Evolutionary conservation across 1,284 basidiomycete species (phyloP).

Genomic region (Ceratobasidium sp.): DNA sequence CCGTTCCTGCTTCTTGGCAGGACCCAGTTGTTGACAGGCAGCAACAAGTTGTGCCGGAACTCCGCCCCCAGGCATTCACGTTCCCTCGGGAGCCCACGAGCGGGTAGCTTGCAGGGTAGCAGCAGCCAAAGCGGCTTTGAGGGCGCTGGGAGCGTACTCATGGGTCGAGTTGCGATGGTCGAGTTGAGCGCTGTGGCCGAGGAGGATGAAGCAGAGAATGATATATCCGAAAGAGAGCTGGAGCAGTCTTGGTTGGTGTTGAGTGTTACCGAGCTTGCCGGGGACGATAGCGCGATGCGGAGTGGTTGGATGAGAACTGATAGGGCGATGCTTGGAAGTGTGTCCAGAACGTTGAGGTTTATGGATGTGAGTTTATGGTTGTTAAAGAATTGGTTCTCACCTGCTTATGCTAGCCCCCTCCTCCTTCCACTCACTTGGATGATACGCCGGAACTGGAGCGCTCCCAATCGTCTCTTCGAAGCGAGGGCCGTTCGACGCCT

Average conservation of each 20-base stretch:
- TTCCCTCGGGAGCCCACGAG: slow-evolving; percentile 36
- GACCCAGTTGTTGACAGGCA: slow-evolving; percentile 24
- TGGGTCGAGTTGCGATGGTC: slow-evolving; percentile 24
- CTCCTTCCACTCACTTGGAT: slow-evolving; percentile 11
- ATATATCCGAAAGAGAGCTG: slow-evolving; percentile 70
- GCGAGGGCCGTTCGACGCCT: background rate
- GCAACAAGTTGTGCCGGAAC: slow-evolving; percentile 49
- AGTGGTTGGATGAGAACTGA: slow-evolving; percentile 21
- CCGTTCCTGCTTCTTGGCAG: background rate
- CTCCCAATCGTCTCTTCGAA: slow-evolving; percentile 3
- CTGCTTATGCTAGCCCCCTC: background rate
- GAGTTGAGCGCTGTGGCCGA: slow-evolving; percentile 46
- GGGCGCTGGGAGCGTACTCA: slow-evolving; percentile 28
- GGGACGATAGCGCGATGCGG: slow-evolving; percentile 29
- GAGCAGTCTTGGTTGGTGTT: slow-evolving; percentile 70
- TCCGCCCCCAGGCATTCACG: slow-evolving; percentile 52
- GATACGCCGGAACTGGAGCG: slow-evolving; percentile 37
- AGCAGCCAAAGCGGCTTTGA: slow-evolving; percentile 38
- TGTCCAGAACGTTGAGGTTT: slow-evolving; percentile 18
- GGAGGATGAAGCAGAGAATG: slow-evolving; percentile 62
- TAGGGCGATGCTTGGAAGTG: slow-evolving; percentile 23
- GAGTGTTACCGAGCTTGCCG: slow-evolving; percentile 53
- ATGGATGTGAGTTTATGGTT: slow-evolving; percentile 28
- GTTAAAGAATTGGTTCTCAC: background rate
- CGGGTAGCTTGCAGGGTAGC: slow-evolving; percentile 35